phyloP scores from a whole-genome alignment of 768 basidiomycete genomes.

The Fibroporia radiculosa region DNA sequence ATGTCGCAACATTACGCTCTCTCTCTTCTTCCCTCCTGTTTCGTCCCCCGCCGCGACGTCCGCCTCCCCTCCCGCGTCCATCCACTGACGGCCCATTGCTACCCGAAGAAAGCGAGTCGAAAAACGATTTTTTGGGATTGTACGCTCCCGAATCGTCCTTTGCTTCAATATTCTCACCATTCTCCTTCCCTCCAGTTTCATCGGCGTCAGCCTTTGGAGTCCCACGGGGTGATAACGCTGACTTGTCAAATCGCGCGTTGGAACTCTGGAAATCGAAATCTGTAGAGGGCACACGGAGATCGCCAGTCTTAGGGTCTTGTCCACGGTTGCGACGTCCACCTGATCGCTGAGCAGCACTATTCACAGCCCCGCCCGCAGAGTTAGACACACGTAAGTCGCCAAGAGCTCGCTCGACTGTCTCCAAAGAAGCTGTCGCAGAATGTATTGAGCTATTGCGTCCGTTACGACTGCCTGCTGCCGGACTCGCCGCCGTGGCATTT shows the following conservation, averaged over 20 bases:
- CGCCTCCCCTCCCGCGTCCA: conserved; percentile 36
- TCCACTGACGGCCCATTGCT: conserved; percentile 29
- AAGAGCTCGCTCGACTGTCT: conserved; percentile 57
- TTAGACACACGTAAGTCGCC: conserved; percentile 39
- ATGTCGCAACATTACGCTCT: conserved; percentile 79
- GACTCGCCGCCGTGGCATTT: conserved; percentile 11
- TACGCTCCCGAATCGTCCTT: conserved; percentile 49
- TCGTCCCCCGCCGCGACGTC: conserved; percentile 44
- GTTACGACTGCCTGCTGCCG: conserved; percentile 16
- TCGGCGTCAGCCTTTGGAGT: conserved; percentile 19
- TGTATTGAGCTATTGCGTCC: conserved; percentile 46
- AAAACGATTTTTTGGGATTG: conserved; percentile 75
- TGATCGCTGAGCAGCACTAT: conserved; percentile 12
- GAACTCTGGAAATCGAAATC: conserved; percentile 79
- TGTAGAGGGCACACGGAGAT: conserved; percentile 54
- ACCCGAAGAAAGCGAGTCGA: conserved; percentile 59
- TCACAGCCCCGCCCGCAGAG: conserved; percentile 15
- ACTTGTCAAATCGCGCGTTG: conserved; percentile 79
- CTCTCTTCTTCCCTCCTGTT: conserved; percentile 77
- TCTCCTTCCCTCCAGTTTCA: conserved; percentile 19
- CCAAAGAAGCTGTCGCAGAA: conserved; percentile 66
- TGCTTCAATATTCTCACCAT: conserved; percentile 30
- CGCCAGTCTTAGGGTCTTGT: conserved; percentile 24
- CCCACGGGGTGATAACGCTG: conserved; percentile 31
- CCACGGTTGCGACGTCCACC: conserved; percentile 33